Percentiles rank a stretch among this genome's conserved stretches.
These are phyloP conservation scores for Xylariaceae sp. DNA, from an alignment of 2,329 filamentous ascomycete genomes.

Conservation along the genomic window DNA sequence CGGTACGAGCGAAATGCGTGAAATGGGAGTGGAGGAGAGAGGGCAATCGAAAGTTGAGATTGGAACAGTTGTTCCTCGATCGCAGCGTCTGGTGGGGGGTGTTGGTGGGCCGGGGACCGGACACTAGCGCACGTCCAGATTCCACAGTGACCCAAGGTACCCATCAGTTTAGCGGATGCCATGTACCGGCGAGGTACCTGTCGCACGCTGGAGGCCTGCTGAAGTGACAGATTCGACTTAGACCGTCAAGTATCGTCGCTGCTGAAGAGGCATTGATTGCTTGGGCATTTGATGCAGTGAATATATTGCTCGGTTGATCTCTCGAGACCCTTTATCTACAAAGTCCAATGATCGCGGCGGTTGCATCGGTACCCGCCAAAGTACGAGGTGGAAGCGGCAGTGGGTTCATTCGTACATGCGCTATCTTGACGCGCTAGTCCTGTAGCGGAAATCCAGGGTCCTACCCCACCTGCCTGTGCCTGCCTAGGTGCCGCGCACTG, in stretches of 20 bases:
- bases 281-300: not conserved
- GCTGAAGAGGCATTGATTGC: not conserved
- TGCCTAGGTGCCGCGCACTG: not conserved
- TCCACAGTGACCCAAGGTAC: not conserved
- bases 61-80: slow-evolving; percentile 20
- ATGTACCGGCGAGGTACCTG: not conserved
- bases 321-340: not conserved
- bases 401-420: not conserved
- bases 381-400: not conserved
- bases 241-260: too few relatives aligned
- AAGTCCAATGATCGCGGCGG: not conserved
- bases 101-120: slow-evolving; percentile 21
- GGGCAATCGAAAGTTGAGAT: slow-evolving; percentile 8
- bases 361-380: not conserved
- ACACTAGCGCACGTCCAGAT: slow-evolving; percentile 5
- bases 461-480: slow-evolving; percentile 8
- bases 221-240: not conserved
- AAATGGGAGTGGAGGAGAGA: not conserved
- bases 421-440: not conserved
- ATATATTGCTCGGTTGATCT: not conserved
- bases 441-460: slow-evolving; percentile 16
- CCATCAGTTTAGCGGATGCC: not conserved
- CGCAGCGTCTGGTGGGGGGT: slow-evolving; percentile 13
- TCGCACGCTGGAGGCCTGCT: not conserved
- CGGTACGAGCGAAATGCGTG: not conserved